Evolutionary conservation across 306 rosid genomes (phyloP).

Genomic region (Quercus gilva): DNA sequence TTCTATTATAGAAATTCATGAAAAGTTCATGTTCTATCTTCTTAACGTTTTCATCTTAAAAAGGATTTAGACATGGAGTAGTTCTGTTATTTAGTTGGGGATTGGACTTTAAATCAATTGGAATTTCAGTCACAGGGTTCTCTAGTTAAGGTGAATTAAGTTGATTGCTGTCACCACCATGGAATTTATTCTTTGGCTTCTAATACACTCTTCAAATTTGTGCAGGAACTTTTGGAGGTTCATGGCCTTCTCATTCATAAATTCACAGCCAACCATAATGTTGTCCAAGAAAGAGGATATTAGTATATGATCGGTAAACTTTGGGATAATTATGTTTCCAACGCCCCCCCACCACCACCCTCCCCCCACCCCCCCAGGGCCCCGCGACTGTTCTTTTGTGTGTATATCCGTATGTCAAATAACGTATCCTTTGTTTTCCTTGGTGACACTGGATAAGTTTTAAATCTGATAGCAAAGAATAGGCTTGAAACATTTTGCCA

Average conservation of each 20-base stretch:
- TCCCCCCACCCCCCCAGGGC: too few relatives aligned
- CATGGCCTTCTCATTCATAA: conserved; percentile 13
- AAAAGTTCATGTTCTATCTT: not conserved
- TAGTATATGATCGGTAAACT: conserved; percentile 1
- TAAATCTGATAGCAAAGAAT: not conserved
- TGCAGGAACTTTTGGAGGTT: conserved; percentile 46
- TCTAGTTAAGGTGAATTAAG: not conserved
- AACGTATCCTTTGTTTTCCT: not conserved
- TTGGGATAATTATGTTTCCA: not conserved
- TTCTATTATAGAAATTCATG: not conserved
- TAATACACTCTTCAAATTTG: not conserved
- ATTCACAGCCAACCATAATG: conserved; percentile 15
- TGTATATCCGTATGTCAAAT: conserved; percentile 11
- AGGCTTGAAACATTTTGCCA: conserved; percentile 14
- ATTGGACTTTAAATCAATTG: not conserved
- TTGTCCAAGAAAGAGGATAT: conserved; percentile 4
- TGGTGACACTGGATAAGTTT: not conserved
- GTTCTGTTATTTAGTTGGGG: not conserved
- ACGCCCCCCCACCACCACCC: too few relatives aligned
- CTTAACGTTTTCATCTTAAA: not conserved
- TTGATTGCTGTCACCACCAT: too few relatives aligned
- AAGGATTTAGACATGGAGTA: not conserved
- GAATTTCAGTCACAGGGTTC: not conserved
- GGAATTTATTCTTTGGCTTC: not conserved
- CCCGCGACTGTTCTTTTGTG: not conserved